Percentiles rank a stretch among this genome's conserved stretches.
Conservation (phyloP, 2,329 filamentous ascomycete species). For the Nothophaeocryptopus gaeumannii region DNA sequence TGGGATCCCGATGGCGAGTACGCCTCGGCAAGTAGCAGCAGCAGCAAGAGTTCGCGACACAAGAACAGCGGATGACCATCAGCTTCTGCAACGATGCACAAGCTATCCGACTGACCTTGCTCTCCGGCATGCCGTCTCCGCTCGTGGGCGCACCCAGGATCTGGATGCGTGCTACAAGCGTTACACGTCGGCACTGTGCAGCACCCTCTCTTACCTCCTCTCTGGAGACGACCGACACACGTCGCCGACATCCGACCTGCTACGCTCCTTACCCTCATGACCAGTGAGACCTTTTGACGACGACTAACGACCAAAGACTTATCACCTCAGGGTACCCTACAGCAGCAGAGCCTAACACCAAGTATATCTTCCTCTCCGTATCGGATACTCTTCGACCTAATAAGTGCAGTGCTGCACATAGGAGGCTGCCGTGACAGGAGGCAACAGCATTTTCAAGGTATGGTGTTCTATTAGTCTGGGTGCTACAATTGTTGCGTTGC, state of each 20-base stretch:
- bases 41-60: conserved; percentile 30
- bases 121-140: conserved; percentile 16
- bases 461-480: conserved; percentile 5
- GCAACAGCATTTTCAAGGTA: conserved; percentile 9
- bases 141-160: conserved; percentile 20
- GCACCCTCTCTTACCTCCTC: conserved; percentile 14
- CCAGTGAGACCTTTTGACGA: conserved; percentile 25
- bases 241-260: conserved; percentile 12
- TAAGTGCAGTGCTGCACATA: conserved; percentile 3
- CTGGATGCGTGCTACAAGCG: conserved; percentile 21
- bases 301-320: conserved; percentile 36
- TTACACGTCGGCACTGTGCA: conserved; percentile 27
- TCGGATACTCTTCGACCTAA: conserved; percentile 25
- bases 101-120: conserved; percentile 18
- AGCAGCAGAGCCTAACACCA: conserved; percentile 25
- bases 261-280: conserved; percentile 17
- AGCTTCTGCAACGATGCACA: conserved; percentile 44
- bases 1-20: conserved; percentile 51
- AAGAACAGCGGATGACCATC: conserved; percentile 37
- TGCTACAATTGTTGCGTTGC: neutral
- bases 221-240: conserved; percentile 15
- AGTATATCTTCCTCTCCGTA: conserved; percentile 24
- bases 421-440: neutral
- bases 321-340: conserved; percentile 38
- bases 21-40: conserved; percentile 30